Evolutionary conservation across 2,329 filamentous ascomycete species (phyloP).

Genomic region (Colletotrichum orchidophilum): DNA sequence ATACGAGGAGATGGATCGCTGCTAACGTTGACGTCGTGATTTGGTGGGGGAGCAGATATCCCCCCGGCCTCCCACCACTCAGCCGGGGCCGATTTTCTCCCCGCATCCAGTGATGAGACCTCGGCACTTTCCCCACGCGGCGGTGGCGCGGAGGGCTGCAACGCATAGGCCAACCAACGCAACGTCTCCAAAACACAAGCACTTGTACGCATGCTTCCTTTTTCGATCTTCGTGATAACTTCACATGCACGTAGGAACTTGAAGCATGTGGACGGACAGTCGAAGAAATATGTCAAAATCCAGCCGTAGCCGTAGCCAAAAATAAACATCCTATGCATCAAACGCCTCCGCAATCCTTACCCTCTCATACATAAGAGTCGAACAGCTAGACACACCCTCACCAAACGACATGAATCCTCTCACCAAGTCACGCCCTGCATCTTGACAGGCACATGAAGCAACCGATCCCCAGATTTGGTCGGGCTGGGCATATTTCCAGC

Average conservation of each 20-base stretch:
- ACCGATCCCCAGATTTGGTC: conserved; percentile 41
- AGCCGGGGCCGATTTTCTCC: conserved; percentile 17
- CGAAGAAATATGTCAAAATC: background rate
- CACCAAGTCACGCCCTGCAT: conserved; percentile 61
- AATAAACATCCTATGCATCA: background rate
- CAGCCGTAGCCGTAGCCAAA: background rate
- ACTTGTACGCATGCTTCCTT: background rate
- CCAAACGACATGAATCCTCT: background rate
- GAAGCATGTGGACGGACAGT: too few species aligned
- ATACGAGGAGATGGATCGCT: background rate
- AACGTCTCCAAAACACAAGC: background rate
- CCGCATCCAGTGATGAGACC: conserved; percentile 30
- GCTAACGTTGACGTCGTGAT: conserved; percentile 9
- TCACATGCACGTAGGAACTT: too few species aligned
- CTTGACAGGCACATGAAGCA: conserved; percentile 49
- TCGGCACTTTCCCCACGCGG: conserved; percentile 16
- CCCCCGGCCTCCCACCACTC: conserved; percentile 22
- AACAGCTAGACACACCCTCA: background rate
- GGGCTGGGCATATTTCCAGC: conserved; percentile 53
- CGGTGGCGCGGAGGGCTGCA: background rate
- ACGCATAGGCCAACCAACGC: background rate
- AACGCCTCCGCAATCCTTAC: background rate
- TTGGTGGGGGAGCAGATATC: conserved; percentile 2
- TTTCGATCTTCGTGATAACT: background rate
- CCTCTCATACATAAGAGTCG: background rate